Percentiles rank a stretch among this genome's conserved stretches.
Conservation (phyloP, 306 rosid genomes). For the Vigna trinervia region DNA sequence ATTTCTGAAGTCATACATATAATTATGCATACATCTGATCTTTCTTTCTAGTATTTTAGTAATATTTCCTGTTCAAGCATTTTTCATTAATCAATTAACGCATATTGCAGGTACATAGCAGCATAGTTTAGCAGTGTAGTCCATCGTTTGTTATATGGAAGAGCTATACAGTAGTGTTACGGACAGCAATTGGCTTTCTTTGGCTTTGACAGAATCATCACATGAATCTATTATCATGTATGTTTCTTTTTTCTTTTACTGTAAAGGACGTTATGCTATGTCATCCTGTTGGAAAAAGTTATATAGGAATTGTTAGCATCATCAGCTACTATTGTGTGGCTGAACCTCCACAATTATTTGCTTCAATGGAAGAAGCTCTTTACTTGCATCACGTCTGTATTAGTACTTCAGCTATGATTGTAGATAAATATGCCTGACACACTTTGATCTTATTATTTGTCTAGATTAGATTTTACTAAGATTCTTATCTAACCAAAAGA, state of each 20-base stretch:
- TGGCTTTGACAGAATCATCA: conserved; percentile 49
- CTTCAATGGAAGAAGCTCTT: conserved; percentile 37
- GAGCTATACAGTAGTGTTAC: conserved; percentile 40
- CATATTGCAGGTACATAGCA: conserved; percentile 56
- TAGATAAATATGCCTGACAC: conserved; percentile 1
- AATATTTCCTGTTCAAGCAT: not conserved
- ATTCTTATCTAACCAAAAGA: not conserved
- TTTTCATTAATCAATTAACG: conserved; percentile 14
- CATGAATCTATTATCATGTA: conserved; percentile 40
- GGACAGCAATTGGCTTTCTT: conserved; percentile 47
- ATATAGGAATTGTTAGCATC: conserved; percentile 36
- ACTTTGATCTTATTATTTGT: conserved; percentile 10
- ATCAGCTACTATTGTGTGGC: conserved; percentile 42
- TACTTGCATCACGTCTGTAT: not conserved
- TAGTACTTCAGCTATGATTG: conserved; percentile 21
- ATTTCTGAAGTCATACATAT: conserved; percentile 13
- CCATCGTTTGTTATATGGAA: conserved; percentile 41
- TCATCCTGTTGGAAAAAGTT: conserved; percentile 40
- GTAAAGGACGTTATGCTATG: conserved; percentile 39
- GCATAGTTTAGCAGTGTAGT: conserved; percentile 43
- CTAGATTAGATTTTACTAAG: not conserved
- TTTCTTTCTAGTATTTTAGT: not conserved
- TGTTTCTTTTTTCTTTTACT: conserved; percentile 39
- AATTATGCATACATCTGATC: not conserved
- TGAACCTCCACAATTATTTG: conserved; percentile 31